Evolutionary conservation across 345 rosid species (phyloP), one percentile per base, ranked within the genome.

Genomic region (Sonneratia alba): DNA sequence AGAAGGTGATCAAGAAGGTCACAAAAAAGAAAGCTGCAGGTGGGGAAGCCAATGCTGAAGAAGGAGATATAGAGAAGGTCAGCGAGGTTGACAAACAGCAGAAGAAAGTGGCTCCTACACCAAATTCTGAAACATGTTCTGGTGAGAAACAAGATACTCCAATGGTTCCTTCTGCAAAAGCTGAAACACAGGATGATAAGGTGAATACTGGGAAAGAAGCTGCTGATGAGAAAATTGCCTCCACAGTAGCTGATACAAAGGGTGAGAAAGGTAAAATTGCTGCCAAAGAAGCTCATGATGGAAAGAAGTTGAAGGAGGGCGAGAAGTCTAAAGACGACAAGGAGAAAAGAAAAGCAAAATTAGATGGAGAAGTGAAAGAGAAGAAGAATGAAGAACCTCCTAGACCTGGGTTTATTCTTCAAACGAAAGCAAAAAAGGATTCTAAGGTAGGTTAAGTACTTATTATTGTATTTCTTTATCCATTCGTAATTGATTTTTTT

Each of bases 1-100:
- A 82, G 83, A 92, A 90, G 79, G 75, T 92, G 59, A 81, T 95
- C 69, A 95, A 83, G 81, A 88, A 90, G 80, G 96, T 95, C n/a
- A 78, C 87, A 68, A 92, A 88, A 83, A 85, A 84, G 79, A 95
- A 92, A 86, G 81, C 82, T 40, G 67, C 84, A 70, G 84, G 78
- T 65, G 80, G 51, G 24, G 83, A 59, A 73, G 76, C 81, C 68
- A 74, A 40, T 47, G 81, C 67, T 74, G 76, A 74, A 63, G 87
- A 77, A 67, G 86, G 73, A 32, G 75, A 77, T 78, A 73, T 47
- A 72, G 68, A 43, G 70, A 66, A 19, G n/a, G 69, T 43, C 37
- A 73, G 77, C 53, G 79, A 71, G 4, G 74, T 9, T 42, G 45
- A 42, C 45, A 42, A 42, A 42, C 76, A 36, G 47, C 83, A 80